Percentiles rank a stretch among this genome's conserved stretches.
Conservation (phyloP, 2,329 filamentous ascomycete species). For the Claviceps humidiphila region DNA sequence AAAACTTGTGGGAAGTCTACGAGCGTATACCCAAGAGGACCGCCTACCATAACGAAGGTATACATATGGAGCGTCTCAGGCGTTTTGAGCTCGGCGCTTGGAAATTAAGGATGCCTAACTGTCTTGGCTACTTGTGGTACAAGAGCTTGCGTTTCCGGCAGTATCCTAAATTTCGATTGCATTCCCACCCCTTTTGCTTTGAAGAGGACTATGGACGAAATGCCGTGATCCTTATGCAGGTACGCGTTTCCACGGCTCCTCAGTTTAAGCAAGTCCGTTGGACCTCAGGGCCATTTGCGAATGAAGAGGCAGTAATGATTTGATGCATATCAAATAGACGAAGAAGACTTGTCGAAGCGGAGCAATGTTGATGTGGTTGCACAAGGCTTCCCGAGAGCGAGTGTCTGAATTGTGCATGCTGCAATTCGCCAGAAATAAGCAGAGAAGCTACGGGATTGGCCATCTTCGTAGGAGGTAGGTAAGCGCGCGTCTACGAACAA, state of each 20-base stretch:
- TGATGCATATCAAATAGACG: not conserved
- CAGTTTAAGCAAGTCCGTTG: not conserved
- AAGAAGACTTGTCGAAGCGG: not conserved
- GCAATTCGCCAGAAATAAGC: not conserved
- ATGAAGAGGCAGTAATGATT: not conserved
- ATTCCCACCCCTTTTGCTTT: not conserved
- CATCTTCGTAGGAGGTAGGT: not conserved
- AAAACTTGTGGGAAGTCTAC: too few relatives aligned
- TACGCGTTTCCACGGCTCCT: not conserved
- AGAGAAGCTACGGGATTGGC: constrained; percentile 1
- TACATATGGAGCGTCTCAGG: not conserved
- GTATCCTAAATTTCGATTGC: not conserved
- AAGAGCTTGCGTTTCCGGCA: not conserved
- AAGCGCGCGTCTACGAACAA: constrained; percentile 3
- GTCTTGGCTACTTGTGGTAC: not conserved
- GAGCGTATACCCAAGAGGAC: too few relatives aligned
- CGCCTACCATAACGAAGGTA: too few relatives aligned
- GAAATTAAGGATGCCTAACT: constrained; percentile 4
- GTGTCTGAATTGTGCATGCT: not conserved
- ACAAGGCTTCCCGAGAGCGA: too few relatives aligned
- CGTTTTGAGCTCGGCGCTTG: constrained; percentile 1
- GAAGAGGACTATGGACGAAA: not conserved
- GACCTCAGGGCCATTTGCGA: not conserved
- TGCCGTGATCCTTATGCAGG: not conserved
- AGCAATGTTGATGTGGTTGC: too few relatives aligned